These are phyloP conservation scores for Fusarium tricinctum DNA, from an alignment of 2,329 filamentous ascomycete genomes.

Conservation along the genomic window DNA sequence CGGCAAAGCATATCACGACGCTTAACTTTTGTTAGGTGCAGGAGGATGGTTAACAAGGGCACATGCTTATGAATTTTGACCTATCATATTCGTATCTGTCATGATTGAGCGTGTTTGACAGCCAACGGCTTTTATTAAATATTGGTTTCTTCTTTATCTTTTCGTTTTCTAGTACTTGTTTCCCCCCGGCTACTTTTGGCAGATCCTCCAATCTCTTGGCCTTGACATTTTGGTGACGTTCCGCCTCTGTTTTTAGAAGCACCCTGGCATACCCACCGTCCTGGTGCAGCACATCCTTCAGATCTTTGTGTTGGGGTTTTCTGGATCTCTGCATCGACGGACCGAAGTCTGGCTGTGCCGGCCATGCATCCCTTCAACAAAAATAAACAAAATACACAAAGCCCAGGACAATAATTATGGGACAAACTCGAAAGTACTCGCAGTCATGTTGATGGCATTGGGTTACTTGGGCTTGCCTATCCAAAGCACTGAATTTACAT, in stretches of 20 bases:
- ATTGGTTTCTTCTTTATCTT: conserved; percentile 9
- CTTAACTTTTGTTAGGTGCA: conserved; percentile 30
- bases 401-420: conserved; percentile 9
- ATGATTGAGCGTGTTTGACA: conserved; percentile 30
- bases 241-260: conserved; percentile 46
- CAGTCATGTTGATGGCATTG: conserved; percentile 5
- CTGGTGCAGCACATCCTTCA: conserved; percentile 24
- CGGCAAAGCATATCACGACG: conserved; percentile 36
- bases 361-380: conserved; percentile 5
- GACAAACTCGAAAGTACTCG: conserved; percentile 24
- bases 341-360: conserved; percentile 6
- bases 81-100: neutral
- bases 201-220: conserved; percentile 47
- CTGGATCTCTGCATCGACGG: conserved; percentile 15
- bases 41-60: conserved; percentile 5
- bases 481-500: neutral
- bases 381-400: neutral
- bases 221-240: conserved; percentile 28
- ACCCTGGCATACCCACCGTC: conserved; percentile 28
- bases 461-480: neutral
- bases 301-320: conserved; percentile 14
- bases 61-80: conserved; percentile 5
- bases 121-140: conserved; percentile 18
- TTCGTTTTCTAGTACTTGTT: conserved; percentile 23
- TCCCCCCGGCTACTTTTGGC: conserved; percentile 24